Conservation (phyloP, 1,139 yeast genomes). For the Meyerozyma sp. region DNA sequence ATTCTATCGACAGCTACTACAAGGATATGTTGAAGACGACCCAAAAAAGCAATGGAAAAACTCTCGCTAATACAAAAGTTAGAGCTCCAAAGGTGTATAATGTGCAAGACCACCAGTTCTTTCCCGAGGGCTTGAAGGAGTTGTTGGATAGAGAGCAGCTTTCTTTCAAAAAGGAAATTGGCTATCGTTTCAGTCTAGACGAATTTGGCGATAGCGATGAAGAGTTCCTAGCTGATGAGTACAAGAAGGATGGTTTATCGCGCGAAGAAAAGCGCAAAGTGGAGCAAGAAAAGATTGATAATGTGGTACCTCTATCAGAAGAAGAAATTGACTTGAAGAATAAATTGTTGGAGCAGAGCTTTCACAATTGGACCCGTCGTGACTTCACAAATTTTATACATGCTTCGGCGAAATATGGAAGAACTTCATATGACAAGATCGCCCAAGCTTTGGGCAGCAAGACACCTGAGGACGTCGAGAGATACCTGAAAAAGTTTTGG, state of each 20-base stretch:
- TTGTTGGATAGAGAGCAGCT: conserved; percentile 76
- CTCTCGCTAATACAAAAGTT: conserved; percentile 12
- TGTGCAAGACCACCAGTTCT: conserved; percentile 87
- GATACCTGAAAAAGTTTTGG: conserved; percentile 75
- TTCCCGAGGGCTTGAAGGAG: conserved; percentile 57
- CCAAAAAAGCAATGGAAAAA: conserved; percentile 12
- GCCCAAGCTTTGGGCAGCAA: conserved; percentile 66
- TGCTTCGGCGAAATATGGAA: conserved; percentile 75
- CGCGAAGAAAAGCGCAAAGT: conserved; percentile 40
- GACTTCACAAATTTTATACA: conserved; percentile 86
- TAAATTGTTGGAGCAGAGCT: conserved; percentile 57
- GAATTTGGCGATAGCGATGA: conserved; percentile 52
- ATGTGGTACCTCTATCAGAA: conserved; percentile 67
- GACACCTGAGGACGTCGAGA: conserved; percentile 60
- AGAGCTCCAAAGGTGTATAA: conserved; percentile 69
- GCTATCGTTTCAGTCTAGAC: conserved; percentile 59
- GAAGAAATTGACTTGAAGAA: conserved; percentile 68
- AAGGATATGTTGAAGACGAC: conserved; percentile 61
- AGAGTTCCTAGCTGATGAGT: conserved; percentile 51
- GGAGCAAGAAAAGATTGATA: conserved; percentile 65
- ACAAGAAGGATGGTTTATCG: conserved; percentile 26
- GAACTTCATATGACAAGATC: conserved; percentile 55
- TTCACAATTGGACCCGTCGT: conserved; percentile 77
- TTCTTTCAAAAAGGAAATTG: conserved; percentile 66
- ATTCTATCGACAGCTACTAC: conserved; percentile 82